These are phyloP conservation scores for Wallacemonas collosoma DNA, from an alignment of 208 protist genomes.

Conservation along the genomic window DNA sequence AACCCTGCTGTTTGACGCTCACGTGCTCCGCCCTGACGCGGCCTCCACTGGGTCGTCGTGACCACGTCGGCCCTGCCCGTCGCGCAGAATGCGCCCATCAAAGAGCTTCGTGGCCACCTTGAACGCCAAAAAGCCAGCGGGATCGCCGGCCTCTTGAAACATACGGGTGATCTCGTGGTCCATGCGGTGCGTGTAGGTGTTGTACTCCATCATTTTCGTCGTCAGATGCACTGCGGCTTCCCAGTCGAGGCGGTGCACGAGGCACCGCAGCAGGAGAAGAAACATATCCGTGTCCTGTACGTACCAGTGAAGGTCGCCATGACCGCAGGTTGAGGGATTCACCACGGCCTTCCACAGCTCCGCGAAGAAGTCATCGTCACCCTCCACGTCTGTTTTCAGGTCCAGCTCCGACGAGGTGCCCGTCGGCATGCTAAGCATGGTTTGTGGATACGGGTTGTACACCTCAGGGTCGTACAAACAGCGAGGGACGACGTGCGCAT, in stretches of 20 bases:
- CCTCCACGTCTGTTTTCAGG: neutral
- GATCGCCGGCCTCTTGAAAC: constrained; percentile 86
- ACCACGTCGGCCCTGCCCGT: constrained; percentile 66
- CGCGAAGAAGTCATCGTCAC: constrained; percentile 67
- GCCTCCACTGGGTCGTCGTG: constrained; percentile 33
- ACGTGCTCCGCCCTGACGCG: neutral
- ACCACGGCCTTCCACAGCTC: constrained; percentile 76
- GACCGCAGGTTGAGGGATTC: constrained; percentile 57
- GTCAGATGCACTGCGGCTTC: constrained; percentile 84
- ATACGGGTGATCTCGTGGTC: constrained; percentile 82
- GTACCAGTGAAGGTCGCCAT: constrained; percentile 68
- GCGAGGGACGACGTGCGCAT: constrained; percentile 51
- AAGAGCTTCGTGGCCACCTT: constrained; percentile 90
- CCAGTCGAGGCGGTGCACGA: constrained; percentile 87
- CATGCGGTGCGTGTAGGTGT: constrained; percentile 84
- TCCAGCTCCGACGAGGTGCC: neutral
- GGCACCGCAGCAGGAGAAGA: constrained; percentile 70
- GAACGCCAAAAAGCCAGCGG: constrained; percentile 79
- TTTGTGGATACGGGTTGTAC: constrained; percentile 85
- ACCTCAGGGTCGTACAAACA: constrained; percentile 79
- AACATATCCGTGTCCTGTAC: constrained; percentile 86
- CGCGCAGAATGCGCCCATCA: constrained; percentile 81
- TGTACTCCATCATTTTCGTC: constrained; percentile 64
- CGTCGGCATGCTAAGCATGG: constrained; percentile 26
- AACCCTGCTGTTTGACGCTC: neutral